phyloP scores from a whole-genome alignment of 1,284 basidiomycete genomes.

The Trametes versicolor region DNA sequence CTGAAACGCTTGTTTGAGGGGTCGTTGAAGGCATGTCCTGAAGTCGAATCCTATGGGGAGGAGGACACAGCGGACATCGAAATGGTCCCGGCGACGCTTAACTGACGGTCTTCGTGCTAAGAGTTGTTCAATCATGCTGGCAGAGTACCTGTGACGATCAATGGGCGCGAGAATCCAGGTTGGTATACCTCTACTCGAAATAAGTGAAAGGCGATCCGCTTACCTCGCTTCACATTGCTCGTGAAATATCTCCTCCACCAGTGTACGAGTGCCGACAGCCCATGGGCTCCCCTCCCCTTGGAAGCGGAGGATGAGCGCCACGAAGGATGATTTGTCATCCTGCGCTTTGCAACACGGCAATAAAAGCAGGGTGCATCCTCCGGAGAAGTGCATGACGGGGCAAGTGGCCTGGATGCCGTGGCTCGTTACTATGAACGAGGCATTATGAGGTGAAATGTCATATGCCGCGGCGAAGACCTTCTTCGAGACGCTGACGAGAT shows the following conservation, averaged over 20 bases:
- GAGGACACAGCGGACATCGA: constrained; percentile 2
- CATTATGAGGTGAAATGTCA: background rate
- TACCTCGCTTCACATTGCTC: background rate
- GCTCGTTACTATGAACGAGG: constrained; percentile 7
- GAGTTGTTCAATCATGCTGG: background rate
- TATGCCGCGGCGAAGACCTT: constrained; percentile 9
- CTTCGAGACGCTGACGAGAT: constrained; percentile 4
- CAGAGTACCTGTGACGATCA: background rate
- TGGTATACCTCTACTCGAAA: background rate
- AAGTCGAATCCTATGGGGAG: constrained; percentile 13
- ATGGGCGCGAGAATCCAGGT: background rate
- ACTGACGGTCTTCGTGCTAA: background rate
- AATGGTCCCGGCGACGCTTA: background rate
- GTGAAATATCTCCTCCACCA: background rate
- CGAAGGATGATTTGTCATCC: background rate
- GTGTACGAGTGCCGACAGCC: background rate
- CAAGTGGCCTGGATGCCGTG: constrained; percentile 9
- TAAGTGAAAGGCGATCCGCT: background rate
- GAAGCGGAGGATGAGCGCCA: constrained; percentile 9
- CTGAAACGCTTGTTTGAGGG: background rate
- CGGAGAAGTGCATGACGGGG: constrained; percentile 9
- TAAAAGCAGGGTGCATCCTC: constrained; percentile 2
- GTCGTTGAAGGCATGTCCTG: constrained; percentile 1
- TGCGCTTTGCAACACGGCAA: constrained; percentile 6
- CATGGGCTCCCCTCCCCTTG: constrained; percentile 1